Evolutionary conservation across 2,329 filamentous ascomycete genomes (phyloP).

Genomic region (Cordyceps javanica): DNA sequence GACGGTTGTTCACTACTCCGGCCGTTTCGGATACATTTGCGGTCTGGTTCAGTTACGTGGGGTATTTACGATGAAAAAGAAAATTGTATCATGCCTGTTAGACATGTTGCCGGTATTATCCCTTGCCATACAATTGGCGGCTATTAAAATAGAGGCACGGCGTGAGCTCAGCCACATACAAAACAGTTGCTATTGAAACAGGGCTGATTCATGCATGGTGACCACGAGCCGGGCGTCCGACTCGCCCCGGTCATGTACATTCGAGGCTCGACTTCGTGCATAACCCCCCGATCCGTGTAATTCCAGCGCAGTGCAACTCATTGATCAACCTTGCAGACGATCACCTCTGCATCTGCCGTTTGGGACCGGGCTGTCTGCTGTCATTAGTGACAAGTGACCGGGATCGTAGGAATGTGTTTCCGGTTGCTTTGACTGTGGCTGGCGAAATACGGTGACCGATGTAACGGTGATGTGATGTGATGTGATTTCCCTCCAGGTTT

Average conservation of each 20-base stretch:
- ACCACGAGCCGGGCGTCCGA: no score
- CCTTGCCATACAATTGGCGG: neutral
- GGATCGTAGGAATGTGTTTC: neutral
- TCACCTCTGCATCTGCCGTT: conserved; percentile 3
- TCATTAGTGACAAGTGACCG: neutral
- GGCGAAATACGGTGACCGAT: neutral
- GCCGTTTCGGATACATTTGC: no score
- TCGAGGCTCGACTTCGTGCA: neutral
- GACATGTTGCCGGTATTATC: neutral
- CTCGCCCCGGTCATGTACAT: no score
- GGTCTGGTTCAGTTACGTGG: no score
- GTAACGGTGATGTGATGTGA: neutral
- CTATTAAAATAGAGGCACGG: neutral
- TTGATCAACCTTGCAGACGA: neutral
- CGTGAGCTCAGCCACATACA: neutral
- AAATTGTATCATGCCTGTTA: no score
- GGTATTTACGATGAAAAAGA: no score
- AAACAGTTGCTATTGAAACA: conserved; percentile 5
- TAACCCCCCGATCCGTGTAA: neutral
- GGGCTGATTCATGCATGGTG: neutral
- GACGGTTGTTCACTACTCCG: no score
- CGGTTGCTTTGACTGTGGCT: neutral
- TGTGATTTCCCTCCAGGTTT: neutral
- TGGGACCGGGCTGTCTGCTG: no score
- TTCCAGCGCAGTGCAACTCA: neutral